Evolutionary conservation across 2,329 filamentous ascomycete genomes (phyloP), one percentile per base, ranked within the genome.

Genomic region (Ophiocordyceps camponoti-leonardi): DNA sequence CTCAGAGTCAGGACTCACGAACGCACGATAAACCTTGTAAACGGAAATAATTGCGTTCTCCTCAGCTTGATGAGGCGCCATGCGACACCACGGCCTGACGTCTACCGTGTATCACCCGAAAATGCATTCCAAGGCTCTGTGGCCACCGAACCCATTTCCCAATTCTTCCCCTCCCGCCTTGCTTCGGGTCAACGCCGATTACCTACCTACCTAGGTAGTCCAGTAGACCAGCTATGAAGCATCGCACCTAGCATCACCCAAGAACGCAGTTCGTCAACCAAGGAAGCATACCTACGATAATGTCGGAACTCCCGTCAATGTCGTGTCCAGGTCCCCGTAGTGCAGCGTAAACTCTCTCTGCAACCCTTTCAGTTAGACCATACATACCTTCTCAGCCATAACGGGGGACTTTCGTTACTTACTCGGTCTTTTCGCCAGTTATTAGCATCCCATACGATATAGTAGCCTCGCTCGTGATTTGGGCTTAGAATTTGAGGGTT

Each of bases 391-490:
- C 46, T 16, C 41, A 57, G 48, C 57, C 50, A 45, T 33, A 35
- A 23, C 28, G 30, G 14, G 16, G 40, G n/a, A n/a, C 37, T 66
- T 23, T 13, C n/a, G 4, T 22, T 20, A 16, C 74, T 58, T 67
- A 81, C 77, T 50, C 77, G 66, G 51, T 80, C 75, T 58, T 77
- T 77, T 43, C 70, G 68, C 77, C 77, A 81, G 45, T 65, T 67
- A n/a, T 62, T 63, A 10, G 73, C 72, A 52, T 80, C 76, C 72
- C 78, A 82, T 47, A 81, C 70, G 48, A 81, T 71, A 56, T 81
- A 82, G 59, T 73, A 81, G 1, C 78, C 78, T 48, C 77, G 72
- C 59, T 82, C 78, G 44, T 76, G 72, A 45, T 65, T 72, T 13
- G 69, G 68, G 45, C 73, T 73, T 41, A 81, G 58, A 16, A 71